Percentiles rank a stretch among this genome's conserved stretches.
Conservation (phyloP, 768 basidiomycete species). For the Leucocoprinus birnbaumii region DNA sequence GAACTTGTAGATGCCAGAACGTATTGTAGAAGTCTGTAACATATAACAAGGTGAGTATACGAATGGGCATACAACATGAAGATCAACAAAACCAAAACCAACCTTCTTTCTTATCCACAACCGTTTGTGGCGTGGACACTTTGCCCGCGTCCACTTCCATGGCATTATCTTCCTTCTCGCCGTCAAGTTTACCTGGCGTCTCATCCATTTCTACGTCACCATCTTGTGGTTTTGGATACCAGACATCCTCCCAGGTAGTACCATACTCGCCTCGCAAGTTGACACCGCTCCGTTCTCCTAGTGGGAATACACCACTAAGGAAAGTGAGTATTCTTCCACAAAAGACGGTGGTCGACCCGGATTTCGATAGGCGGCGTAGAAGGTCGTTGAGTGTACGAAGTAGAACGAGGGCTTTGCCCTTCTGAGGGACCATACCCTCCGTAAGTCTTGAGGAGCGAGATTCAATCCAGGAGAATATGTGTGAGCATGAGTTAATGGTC, state of each 20-base stretch:
- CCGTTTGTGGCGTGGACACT: constrained; percentile 18
- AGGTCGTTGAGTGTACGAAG: constrained; percentile 87
- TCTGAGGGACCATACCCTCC: constrained; percentile 76
- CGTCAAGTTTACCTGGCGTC: constrained; percentile 19
- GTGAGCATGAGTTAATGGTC: constrained; percentile 81
- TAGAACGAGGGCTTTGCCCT: constrained; percentile 84
- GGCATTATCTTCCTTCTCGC: constrained; percentile 32
- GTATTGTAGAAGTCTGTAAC: constrained; percentile 75
- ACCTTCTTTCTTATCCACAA: constrained; percentile 63
- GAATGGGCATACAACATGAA: no score
- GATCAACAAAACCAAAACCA: no score
- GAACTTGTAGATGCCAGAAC: constrained; percentile 87
- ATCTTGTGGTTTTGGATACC: constrained; percentile 26
- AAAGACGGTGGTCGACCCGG: constrained; percentile 80
- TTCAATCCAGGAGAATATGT: constrained; percentile 89
- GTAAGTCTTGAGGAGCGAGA: constrained; percentile 66
- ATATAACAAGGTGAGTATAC: constrained; percentile 6
- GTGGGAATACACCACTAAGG: constrained; percentile 79
- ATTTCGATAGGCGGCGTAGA: constrained; percentile 82
- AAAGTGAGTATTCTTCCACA: constrained; percentile 89
- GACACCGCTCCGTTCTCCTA: constrained; percentile 89
- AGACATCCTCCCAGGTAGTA: constrained; percentile 70
- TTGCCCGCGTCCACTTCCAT: constrained; percentile 60
- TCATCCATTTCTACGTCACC: constrained; percentile 26
- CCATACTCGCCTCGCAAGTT: constrained; percentile 89